phyloP scores from a whole-genome alignment of 208 protist species.

The Trypanosoma vivax region DNA sequence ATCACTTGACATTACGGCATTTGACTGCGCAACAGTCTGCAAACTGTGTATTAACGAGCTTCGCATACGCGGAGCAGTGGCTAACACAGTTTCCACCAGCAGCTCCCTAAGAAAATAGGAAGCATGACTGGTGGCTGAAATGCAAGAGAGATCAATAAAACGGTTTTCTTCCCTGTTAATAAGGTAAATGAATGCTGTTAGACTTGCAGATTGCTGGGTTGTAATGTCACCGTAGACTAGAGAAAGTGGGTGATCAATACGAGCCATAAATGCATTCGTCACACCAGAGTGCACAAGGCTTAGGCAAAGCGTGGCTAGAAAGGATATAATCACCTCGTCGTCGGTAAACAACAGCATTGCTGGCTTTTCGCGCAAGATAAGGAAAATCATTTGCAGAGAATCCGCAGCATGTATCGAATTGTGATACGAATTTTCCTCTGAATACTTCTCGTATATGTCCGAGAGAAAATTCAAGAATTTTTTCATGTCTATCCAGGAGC shows the following conservation, averaged over 20 bases:
- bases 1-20: constrained; percentile 34
- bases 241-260: constrained; percentile 60
- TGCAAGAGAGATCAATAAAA: constrained; percentile 22
- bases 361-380: constrained; percentile 68
- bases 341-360: constrained; percentile 74
- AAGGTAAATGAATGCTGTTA: constrained; percentile 23
- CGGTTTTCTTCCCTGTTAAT: constrained; percentile 24
- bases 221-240: constrained; percentile 66
- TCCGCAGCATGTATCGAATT: constrained; percentile 78
- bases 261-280: constrained; percentile 59
- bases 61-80: constrained; percentile 23
- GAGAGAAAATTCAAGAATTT: constrained; percentile 68
- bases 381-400: constrained; percentile 74
- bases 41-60: constrained; percentile 35
- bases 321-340: constrained; percentile 73
- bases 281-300: constrained; percentile 81
- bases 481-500: constrained; percentile 35
- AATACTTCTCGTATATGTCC: constrained; percentile 49
- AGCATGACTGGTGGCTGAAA: constrained; percentile 10
- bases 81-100: constrained; percentile 44
- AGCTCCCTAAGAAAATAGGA: constrained; percentile 42
- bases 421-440: constrained; percentile 64
- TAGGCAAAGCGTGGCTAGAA: constrained; percentile 64
- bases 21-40: constrained; percentile 19
- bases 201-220: constrained; percentile 41